phyloP scores from a whole-genome alignment of 192 early-diverging fungal species.

The Allomyces javanicus region DNA sequence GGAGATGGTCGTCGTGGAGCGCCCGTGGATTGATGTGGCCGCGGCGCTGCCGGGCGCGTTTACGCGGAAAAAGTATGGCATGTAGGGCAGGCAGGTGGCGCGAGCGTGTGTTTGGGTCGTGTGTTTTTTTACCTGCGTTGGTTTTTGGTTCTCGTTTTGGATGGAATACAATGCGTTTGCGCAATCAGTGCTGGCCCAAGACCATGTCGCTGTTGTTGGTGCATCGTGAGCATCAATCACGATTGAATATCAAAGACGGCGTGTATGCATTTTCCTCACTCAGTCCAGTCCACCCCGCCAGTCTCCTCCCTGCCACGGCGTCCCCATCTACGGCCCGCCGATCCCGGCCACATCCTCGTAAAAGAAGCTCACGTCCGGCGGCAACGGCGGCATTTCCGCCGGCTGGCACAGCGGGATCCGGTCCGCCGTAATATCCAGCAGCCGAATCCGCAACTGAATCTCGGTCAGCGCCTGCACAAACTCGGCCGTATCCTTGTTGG shows the following conservation, averaged over 20 bases:
- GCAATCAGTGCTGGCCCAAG: no score
- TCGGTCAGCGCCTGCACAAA: conserved; percentile 42
- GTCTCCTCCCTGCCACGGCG: no score
- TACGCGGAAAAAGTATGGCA: conserved; percentile 68
- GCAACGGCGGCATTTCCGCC: conserved; percentile 3
- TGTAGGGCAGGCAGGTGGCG: conserved; percentile 12
- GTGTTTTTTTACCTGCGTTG: no score
- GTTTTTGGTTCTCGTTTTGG: no score
- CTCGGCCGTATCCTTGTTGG: conserved; percentile 40
- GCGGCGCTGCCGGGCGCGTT: conserved; percentile 58
- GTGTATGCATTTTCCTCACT: no score
- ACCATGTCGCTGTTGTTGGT: no score
- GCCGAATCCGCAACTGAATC: conserved; percentile 40
- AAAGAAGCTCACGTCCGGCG: conserved; percentile 5
- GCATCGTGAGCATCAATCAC: no score
- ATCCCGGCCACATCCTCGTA: conserved; percentile 2
- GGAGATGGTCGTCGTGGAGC: conserved; percentile 72
- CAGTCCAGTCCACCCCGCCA: no score
- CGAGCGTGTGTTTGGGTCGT: no score
- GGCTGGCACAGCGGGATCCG: conserved; percentile 10
- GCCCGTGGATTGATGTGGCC: conserved; percentile 62
- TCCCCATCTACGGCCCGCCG: no score
- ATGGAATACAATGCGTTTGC: no score
- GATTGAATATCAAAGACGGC: no score
- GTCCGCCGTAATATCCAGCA: conserved; percentile 47